Conservation (phyloP, 352 stramenopile genomes). For the Phytophthora agathidicida region DNA sequence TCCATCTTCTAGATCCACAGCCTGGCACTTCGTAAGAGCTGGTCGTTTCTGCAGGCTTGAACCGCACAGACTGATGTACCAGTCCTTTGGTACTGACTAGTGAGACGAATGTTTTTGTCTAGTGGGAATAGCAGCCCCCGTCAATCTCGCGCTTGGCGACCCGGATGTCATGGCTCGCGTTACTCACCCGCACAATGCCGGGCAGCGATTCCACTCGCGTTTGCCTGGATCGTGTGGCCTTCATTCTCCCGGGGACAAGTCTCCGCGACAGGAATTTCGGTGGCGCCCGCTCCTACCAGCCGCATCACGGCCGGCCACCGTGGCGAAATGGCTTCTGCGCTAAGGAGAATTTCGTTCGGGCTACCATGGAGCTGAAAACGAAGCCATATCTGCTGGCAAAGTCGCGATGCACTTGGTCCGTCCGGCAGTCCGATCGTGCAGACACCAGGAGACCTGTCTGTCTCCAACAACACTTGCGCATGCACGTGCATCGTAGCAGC, state of each 20-base stretch:
- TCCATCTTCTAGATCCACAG: too few species aligned
- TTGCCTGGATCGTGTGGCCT: constrained; percentile 3
- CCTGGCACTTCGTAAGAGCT: too few species aligned
- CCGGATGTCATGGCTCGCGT: constrained; percentile 12
- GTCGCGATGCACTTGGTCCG: background rate
- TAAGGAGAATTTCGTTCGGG: constrained; percentile 27
- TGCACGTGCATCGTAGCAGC: background rate
- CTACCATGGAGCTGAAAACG: constrained; percentile 7
- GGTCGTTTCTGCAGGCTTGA: too few species aligned
- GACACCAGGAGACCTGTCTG: constrained; percentile 23
- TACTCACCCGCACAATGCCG: constrained; percentile 4
- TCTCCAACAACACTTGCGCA: constrained; percentile 1
- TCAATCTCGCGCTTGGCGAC: too few species aligned
- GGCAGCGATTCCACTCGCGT: background rate
- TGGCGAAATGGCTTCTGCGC: background rate
- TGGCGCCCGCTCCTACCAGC: constrained; percentile 4
- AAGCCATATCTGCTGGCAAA: constrained; percentile 8
- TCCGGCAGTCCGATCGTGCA: constrained; percentile 21
- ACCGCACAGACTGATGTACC: too few species aligned
- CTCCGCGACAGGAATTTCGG: constrained; percentile 22
- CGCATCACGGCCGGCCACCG: background rate
- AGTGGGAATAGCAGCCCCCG: too few species aligned
- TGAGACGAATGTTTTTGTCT: too few species aligned
- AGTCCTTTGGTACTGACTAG: too few species aligned
- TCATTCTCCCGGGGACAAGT: background rate